These are phyloP conservation scores for Iberis amara DNA, from an alignment of 441 rosid species.

Conservation along the genomic window DNA sequence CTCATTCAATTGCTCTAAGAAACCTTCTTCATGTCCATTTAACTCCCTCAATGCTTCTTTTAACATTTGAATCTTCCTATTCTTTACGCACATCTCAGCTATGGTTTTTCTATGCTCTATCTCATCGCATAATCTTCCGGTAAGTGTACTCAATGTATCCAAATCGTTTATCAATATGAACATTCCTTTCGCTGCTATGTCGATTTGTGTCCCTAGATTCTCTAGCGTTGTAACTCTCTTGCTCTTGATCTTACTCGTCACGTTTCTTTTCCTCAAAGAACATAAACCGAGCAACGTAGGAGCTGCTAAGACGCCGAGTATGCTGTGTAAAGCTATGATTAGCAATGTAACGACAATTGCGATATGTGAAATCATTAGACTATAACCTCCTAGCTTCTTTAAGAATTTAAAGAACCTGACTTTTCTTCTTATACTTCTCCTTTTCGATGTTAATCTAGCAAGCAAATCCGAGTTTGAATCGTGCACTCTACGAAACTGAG, in stretches of 20 bases:
- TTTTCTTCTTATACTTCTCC: conserved; percentile 43
- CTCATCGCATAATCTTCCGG: conserved; percentile 54
- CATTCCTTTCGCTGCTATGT: conserved; percentile 65
- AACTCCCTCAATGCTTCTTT: conserved; percentile 53
- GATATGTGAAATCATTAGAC: conserved; percentile 45
- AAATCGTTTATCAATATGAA: conserved; percentile 60
- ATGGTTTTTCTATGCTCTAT: conserved; percentile 48
- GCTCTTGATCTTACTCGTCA: conserved; percentile 7
- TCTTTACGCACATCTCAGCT: conserved; percentile 49
- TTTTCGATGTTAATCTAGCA: conserved; percentile 38
- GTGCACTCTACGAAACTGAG: conserved; percentile 38
- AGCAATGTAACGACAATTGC: conserved; percentile 43
- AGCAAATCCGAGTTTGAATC: conserved; percentile 44
- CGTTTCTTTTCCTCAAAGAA: conserved; percentile 31
- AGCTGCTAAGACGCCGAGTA: conserved; percentile 49
- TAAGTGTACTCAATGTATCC: conserved; percentile 52
- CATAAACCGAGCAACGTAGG: conserved; percentile 49
- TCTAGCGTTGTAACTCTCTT: conserved; percentile 28
- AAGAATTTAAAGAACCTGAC: conserved; percentile 33
- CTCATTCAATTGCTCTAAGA: conserved; percentile 61
- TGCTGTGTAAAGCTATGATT: conserved; percentile 51
- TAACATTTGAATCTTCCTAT: conserved; percentile 41
- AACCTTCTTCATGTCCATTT: conserved; percentile 35
- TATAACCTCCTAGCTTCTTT: conserved; percentile 43
- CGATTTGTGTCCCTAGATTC: conserved; percentile 49